A percentile compares a stretch with the other conserved stretches of the same genome.
phyloP scores from a whole-genome alignment of 2,329 filamentous ascomycete species.

The Ilyonectria robusta region DNA sequence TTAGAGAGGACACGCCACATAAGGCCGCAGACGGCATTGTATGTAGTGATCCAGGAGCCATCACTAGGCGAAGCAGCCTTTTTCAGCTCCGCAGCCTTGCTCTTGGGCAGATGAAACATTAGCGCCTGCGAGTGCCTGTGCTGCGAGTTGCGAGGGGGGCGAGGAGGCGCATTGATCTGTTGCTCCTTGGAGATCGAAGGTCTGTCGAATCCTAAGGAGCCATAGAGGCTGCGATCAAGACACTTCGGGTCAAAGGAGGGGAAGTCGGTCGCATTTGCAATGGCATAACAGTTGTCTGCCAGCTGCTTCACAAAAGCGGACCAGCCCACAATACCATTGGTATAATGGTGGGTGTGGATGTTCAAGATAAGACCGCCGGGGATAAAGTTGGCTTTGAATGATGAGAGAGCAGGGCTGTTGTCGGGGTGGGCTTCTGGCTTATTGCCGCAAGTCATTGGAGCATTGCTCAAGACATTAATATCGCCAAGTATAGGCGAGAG shows the following conservation, averaged over 20 bases:
- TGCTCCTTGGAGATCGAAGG: slow-evolving; percentile 2
- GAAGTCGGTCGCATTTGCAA: slow-evolving; percentile 47
- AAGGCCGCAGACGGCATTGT: slow-evolving; percentile 58
- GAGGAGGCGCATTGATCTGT: slow-evolving; percentile 26
- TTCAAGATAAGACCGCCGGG: slow-evolving; percentile 58
- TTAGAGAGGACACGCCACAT: slow-evolving; percentile 57
- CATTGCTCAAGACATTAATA: slow-evolving; percentile 51
- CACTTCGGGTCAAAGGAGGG: slow-evolving; percentile 54
- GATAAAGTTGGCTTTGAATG: slow-evolving; percentile 59
- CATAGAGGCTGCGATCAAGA: slow-evolving; percentile 54
- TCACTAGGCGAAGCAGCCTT: slow-evolving; percentile 24
- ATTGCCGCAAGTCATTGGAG: slow-evolving; percentile 55
- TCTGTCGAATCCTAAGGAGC: slow-evolving; percentile 19
- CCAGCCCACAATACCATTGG: slow-evolving; percentile 58
- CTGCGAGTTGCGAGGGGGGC: slow-evolving; percentile 11
- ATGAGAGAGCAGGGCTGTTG: slow-evolving; percentile 51
- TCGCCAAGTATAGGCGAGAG: slow-evolving; percentile 51
- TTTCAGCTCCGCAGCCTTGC: slow-evolving; percentile 24
- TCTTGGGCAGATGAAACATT: slow-evolving; percentile 30
- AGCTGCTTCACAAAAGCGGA: slow-evolving; percentile 54
- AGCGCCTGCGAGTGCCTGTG: slow-evolving; percentile 25
- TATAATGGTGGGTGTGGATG: slow-evolving; percentile 58
- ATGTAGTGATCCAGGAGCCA: slow-evolving; percentile 58
- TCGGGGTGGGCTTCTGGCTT: slow-evolving; percentile 55
- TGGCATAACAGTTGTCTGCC: slow-evolving; percentile 58